Percentiles rank a stretch among this genome's conserved stretches.
These are phyloP conservation scores for Boletus subparvulus DNA, from an alignment of 768 basidiomycete genomes.

Conservation along the genomic window DNA sequence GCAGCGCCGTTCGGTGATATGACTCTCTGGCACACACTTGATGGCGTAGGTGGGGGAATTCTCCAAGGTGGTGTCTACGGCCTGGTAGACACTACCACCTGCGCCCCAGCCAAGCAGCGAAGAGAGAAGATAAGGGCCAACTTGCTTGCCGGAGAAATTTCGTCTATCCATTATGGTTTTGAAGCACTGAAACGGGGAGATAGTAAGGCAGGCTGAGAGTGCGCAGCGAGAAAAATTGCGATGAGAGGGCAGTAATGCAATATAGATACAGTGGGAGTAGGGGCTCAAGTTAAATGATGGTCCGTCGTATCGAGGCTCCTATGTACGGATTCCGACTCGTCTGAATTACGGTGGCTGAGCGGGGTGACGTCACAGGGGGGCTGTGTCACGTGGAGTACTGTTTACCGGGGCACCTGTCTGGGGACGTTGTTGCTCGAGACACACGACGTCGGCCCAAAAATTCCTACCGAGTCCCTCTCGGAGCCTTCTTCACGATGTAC, in stretches of 20 bases:
- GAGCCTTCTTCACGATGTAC: too few relatives aligned
- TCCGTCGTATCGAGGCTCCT: neutral
- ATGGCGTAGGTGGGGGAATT: constrained; percentile 55
- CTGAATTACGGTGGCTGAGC: constrained; percentile 1
- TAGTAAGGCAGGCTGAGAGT: neutral
- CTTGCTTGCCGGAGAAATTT: constrained; percentile 47
- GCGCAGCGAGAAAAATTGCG: neutral
- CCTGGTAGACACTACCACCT: constrained; percentile 77
- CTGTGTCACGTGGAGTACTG: too few relatives aligned
- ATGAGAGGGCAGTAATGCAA: too few relatives aligned
- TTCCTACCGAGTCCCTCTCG: too few relatives aligned
- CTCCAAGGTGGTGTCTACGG: constrained; percentile 49
- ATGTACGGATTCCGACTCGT: neutral
- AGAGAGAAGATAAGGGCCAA: constrained; percentile 63
- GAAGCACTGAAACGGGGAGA: neutral
- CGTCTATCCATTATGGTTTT: constrained; percentile 20
- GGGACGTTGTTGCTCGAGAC: too few relatives aligned
- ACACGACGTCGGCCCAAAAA: too few relatives aligned
- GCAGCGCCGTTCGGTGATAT: constrained; percentile 47
- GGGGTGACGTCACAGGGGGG: neutral
- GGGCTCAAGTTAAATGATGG: neutral
- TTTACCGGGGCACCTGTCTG: too few relatives aligned
- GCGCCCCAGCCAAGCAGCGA: constrained; percentile 70
- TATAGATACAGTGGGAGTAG: neutral
- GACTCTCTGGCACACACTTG: constrained; percentile 66